phyloP scores from a whole-genome alignment of 1,284 basidiomycete genomes.

The Ustilago hordei region DNA sequence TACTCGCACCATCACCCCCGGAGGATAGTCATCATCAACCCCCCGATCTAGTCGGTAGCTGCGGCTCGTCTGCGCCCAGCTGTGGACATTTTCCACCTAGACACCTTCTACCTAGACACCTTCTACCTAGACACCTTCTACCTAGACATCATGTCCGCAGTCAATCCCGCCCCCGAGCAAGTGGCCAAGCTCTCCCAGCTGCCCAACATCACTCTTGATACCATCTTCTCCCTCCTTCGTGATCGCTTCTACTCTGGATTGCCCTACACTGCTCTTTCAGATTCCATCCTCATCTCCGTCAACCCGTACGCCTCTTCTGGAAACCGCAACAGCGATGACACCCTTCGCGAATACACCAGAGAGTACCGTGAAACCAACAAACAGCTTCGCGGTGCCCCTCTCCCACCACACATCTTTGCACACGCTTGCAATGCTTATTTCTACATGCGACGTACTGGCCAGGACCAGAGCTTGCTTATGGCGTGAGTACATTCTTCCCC shows the following conservation, averaged over 20 bases:
- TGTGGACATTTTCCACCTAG: neutral
- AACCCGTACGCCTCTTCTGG: slow-evolving; percentile 65
- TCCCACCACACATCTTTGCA: slow-evolving; percentile 87
- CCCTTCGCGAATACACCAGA: slow-evolving; percentile 61
- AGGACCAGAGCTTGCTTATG: slow-evolving; percentile 84
- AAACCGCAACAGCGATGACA: slow-evolving; percentile 65
- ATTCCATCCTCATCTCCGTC: slow-evolving; percentile 64
- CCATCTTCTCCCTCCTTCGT: slow-evolving; percentile 58
- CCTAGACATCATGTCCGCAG: slow-evolving; percentile 28
- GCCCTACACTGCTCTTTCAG: slow-evolving; percentile 64
- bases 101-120: neutral
- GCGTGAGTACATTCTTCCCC: slow-evolving; percentile 35
- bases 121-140: neutral
- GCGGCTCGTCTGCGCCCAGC: slow-evolving; percentile 32
- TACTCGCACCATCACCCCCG: neutral
- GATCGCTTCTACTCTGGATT: slow-evolving; percentile 62
- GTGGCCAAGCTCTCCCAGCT: slow-evolving; percentile 54
- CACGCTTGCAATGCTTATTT: slow-evolving; percentile 91
- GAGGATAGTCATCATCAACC: neutral
- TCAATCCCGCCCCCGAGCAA: slow-evolving; percentile 38
- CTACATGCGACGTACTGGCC: slow-evolving; percentile 91
- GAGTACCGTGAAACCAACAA: slow-evolving; percentile 63
- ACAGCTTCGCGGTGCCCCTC: slow-evolving; percentile 45
- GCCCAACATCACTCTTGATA: slow-evolving; percentile 47
- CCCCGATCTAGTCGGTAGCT: slow-evolving; percentile 6